Conservation (phyloP, 371 early-diverging fungal species). For the Lichtheimia ornata region DNA sequence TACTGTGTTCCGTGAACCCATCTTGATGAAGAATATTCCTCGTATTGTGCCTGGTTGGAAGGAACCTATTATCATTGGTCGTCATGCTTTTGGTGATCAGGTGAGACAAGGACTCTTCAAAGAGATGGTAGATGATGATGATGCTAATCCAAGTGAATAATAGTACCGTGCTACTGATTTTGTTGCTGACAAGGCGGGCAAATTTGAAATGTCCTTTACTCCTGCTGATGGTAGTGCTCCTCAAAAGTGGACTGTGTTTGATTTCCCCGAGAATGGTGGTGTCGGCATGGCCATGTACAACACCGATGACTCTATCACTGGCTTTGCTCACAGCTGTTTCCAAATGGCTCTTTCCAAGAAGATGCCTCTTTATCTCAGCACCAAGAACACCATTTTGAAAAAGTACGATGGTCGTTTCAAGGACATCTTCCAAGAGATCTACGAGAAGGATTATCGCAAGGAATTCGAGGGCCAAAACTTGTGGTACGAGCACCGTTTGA, state of each 20-base stretch:
- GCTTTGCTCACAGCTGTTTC: constrained; percentile 92
- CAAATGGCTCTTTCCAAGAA: constrained; percentile 83
- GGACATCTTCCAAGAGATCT: constrained; percentile 90
- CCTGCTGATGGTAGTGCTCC: constrained; percentile 74
- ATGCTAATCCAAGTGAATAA: not conserved
- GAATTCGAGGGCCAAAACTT: constrained; percentile 70
- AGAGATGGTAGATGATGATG: too few relatives aligned
- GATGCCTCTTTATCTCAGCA: constrained; percentile 89
- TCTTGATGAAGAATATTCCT: constrained; percentile 85
- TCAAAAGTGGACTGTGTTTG: constrained; percentile 66
- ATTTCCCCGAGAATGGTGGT: constrained; percentile 74
- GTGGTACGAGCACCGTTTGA: constrained; percentile 94
- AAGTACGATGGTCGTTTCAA: constrained; percentile 96
- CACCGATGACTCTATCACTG: constrained; percentile 82
- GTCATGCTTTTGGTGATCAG: constrained; percentile 96
- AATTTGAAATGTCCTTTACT: constrained; percentile 85
- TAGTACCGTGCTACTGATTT: constrained; percentile 91
- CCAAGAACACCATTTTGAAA: constrained; percentile 95
- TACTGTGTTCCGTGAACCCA: constrained; percentile 96
- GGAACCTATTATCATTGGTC: constrained; percentile 90
- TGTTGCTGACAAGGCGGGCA: constrained; percentile 79
- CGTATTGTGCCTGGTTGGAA: constrained; percentile 92
- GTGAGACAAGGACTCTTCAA: constrained; percentile 15
- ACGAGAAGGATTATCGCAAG: constrained; percentile 65
- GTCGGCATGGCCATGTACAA: constrained; percentile 95